A percentile compares a stretch with the other conserved stretches of the same genome.
Conservation (phyloP, 1,139 yeast genomes). For the Yamadazyma dushanensis region DNA sequence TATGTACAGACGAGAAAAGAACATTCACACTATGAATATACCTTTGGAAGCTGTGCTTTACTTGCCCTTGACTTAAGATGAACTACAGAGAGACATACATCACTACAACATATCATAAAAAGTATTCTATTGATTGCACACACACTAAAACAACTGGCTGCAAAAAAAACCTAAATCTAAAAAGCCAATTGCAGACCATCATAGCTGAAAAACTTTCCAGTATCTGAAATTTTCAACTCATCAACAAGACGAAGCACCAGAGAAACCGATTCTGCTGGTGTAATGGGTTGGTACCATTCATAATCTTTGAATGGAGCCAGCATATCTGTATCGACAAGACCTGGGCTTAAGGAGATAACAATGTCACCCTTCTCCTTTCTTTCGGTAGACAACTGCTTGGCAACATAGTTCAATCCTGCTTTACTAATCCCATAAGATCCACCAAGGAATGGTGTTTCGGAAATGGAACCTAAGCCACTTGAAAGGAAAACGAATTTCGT, state of each 20-base stretch:
- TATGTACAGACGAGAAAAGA: no score
- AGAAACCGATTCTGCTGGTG: neutral
- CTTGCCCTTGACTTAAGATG: no score
- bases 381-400: conserved; percentile 5
- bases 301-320: neutral
- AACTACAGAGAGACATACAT: no score
- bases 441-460: conserved; percentile 1
- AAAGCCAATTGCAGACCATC: neutral
- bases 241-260: neutral
- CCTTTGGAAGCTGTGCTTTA: no score
- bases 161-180: neutral
- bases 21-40: no score
- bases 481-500: conserved; percentile 27
- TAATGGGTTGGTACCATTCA: no score
- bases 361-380: conserved; percentile 31
- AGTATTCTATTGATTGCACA: no score
- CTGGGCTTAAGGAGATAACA: conserved; percentile 50
- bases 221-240: neutral
- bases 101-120: no score
- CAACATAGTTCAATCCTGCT: conserved; percentile 6
- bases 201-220: neutral
- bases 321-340: conserved; percentile 9
- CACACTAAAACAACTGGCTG: neutral
- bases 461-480: conserved; percentile 23
- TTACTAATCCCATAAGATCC: conserved; percentile 5